These are phyloP conservation scores for Datura wrightii DNA, from an alignment of 257 asterid genomes.

Conservation along the genomic window DNA sequence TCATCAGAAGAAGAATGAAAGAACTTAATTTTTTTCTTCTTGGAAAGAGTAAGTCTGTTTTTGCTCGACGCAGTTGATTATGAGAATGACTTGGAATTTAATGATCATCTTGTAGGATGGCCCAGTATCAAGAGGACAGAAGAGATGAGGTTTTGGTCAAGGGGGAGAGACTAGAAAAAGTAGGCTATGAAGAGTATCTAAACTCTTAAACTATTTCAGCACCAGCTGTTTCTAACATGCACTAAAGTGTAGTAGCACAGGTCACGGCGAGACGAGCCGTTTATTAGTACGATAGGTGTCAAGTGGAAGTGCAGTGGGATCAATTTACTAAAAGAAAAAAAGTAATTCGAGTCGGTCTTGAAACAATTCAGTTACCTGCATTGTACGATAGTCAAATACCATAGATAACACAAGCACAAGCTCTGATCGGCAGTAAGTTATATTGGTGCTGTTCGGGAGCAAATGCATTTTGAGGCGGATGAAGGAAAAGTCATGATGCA, in stretches of 20 bases:
- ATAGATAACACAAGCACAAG: background rate
- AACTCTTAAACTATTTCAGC: conserved; percentile 45
- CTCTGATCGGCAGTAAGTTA: background rate
- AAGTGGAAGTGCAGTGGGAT: too few relatives aligned
- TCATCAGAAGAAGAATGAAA: background rate
- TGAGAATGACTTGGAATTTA: background rate
- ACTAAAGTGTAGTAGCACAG: background rate
- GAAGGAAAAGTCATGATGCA: background rate
- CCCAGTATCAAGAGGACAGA: conserved; percentile 84
- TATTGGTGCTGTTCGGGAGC: background rate
- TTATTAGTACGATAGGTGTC: too few relatives aligned
- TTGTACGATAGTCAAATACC: background rate
- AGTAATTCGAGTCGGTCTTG: too few relatives aligned
- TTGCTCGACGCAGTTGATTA: background rate
- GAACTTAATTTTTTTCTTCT: background rate
- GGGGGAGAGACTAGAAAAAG: conserved; percentile 69
- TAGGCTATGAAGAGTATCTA: conserved; percentile 85
- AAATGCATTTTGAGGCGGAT: background rate
- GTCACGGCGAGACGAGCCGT: too few relatives aligned
- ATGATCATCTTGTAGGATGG: conserved; percentile 58
- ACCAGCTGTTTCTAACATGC: background rate
- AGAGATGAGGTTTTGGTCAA: conserved; percentile 80
- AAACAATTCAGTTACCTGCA: too few relatives aligned
- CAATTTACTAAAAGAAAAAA: too few relatives aligned
- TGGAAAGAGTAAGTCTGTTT: background rate